phyloP scores from a whole-genome alignment of 1,284 basidiomycete species.

The Porogramme epimiltina region DNA sequence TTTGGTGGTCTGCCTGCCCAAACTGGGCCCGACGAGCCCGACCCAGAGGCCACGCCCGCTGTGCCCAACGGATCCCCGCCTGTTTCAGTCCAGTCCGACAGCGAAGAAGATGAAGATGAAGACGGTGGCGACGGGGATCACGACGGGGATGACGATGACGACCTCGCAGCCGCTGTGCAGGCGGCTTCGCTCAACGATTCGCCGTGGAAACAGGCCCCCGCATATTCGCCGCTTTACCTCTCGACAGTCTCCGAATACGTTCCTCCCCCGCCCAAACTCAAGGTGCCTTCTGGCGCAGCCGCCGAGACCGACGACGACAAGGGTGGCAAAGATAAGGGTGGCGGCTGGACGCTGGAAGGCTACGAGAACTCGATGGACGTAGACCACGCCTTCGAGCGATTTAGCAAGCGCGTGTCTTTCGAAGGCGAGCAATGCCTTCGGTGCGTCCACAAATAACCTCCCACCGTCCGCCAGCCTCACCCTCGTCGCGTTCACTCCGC shows the following conservation, averaged over 20 bases:
- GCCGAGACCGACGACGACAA: conserved; percentile 45
- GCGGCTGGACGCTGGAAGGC: conserved; percentile 64
- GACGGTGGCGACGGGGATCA: conserved; percentile 20
- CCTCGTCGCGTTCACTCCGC: neutral
- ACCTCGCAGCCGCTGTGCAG: conserved; percentile 60
- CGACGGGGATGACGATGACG: conserved; percentile 37
- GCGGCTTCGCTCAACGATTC: conserved; percentile 57
- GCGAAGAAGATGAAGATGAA: conserved; percentile 30
- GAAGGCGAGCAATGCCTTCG: conserved; percentile 79
- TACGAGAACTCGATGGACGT: conserved; percentile 79
- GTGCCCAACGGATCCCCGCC: conserved; percentile 4
- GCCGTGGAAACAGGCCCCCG: conserved; percentile 61
- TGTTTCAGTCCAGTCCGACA: conserved; percentile 6
- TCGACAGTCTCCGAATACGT: conserved; percentile 74
- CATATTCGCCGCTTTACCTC: conserved; percentile 69
- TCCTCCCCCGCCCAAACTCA: conserved; percentile 54
- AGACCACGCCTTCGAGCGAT: conserved; percentile 80
- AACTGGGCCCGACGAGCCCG: conserved; percentile 14
- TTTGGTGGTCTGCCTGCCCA: conserved; percentile 45
- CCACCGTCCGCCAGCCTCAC: neutral
- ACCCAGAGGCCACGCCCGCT: neutral
- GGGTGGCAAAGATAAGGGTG: conserved; percentile 40
- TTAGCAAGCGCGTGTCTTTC: conserved; percentile 65
- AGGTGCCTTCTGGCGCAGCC: conserved; percentile 41
- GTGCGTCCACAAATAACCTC: conserved; percentile 38